phyloP scores from a whole-genome alignment of 2,329 filamentous ascomycete species.

The Phoma herbarum region DNA sequence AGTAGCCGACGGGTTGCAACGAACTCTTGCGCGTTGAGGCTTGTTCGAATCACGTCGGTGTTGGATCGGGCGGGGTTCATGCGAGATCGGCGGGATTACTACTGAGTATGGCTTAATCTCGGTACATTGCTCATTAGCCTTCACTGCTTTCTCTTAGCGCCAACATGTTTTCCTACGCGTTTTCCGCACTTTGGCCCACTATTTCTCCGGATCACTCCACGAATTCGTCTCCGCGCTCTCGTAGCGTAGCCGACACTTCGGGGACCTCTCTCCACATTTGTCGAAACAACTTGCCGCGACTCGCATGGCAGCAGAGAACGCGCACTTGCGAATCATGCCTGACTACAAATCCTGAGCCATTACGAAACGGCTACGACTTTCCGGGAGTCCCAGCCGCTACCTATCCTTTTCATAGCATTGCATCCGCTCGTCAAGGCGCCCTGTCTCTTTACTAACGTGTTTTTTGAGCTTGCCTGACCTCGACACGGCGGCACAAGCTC shows the following conservation, averaged over 20 bases:
- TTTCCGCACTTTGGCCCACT: conserved; percentile 20
- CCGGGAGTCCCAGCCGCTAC: conserved; percentile 27
- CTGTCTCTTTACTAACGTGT: neutral
- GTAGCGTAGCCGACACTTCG: conserved; percentile 3
- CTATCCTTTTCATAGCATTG: conserved; percentile 27
- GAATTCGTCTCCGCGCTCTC: conserved; percentile 25
- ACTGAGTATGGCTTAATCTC: conserved; percentile 20
- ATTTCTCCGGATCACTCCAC: conserved; percentile 32
- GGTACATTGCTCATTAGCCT: conserved; percentile 4
- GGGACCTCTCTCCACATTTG: conserved; percentile 6
- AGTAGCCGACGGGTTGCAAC: conserved; percentile 15
- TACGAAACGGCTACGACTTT: conserved; percentile 19
- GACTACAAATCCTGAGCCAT: conserved; percentile 3
- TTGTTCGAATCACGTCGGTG: conserved; percentile 9
- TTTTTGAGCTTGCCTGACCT: conserved; percentile 16
- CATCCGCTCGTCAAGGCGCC: conserved; percentile 25
- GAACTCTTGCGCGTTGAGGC: conserved; percentile 15
- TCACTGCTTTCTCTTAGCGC: conserved; percentile 7
- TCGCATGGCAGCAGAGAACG: conserved; percentile 10
- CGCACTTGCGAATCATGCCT: conserved; percentile 21
- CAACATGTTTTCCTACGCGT: conserved; percentile 14
- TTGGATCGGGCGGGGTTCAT: conserved; percentile 17
- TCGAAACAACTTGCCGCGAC: conserved; percentile 7
- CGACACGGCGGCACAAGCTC: conserved; percentile 27
- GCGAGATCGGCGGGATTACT: conserved; percentile 20